Conservation (phyloP, 495 filamentous ascomycete species). For the Neurospora hispaniola region DNA sequence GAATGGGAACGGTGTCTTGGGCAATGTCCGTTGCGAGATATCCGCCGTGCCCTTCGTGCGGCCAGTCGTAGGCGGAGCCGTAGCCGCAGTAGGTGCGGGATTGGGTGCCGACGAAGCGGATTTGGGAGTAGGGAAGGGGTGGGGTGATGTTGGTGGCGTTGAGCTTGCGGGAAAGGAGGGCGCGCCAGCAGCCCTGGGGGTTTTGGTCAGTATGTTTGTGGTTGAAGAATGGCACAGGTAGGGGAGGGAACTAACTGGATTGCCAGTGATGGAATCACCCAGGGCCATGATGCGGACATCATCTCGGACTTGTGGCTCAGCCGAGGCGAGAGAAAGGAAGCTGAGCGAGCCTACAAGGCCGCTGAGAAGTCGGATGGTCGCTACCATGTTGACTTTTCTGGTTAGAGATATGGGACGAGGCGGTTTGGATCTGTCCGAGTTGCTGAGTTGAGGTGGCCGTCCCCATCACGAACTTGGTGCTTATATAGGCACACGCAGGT, state of each 20-base stretch:
- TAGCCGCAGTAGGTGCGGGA: conserved; percentile 25
- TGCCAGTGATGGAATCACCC: conserved; percentile 32
- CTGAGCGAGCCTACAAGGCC: neutral
- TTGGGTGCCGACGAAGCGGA: conserved; percentile 32
- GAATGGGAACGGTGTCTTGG: neutral
- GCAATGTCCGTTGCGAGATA: conserved; percentile 30
- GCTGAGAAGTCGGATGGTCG: neutral
- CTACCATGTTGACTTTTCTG: neutral
- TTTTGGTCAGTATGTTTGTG: neutral
- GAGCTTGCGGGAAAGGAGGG: conserved; percentile 28
- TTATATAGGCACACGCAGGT: neutral
- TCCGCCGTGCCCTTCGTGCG: conserved; percentile 37
- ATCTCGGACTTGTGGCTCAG: neutral
- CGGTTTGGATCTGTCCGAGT: neutral
- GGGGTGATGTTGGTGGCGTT: conserved; percentile 10
- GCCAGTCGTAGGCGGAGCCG: conserved; percentile 34
- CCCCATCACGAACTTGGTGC: neutral
- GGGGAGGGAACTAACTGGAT: conserved; percentile 14
- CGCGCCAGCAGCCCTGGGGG: conserved; percentile 30
- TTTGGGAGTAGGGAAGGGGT: conserved; percentile 6
- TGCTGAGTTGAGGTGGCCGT: neutral
- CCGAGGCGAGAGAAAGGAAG: neutral
- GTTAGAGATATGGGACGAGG: neutral
- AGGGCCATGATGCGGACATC: conserved; percentile 27
- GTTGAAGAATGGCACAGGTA: neutral